These are phyloP conservation scores for Candida buenavistaensis DNA, from an alignment of 1,139 yeast genomes.

Conservation along the genomic window DNA sequence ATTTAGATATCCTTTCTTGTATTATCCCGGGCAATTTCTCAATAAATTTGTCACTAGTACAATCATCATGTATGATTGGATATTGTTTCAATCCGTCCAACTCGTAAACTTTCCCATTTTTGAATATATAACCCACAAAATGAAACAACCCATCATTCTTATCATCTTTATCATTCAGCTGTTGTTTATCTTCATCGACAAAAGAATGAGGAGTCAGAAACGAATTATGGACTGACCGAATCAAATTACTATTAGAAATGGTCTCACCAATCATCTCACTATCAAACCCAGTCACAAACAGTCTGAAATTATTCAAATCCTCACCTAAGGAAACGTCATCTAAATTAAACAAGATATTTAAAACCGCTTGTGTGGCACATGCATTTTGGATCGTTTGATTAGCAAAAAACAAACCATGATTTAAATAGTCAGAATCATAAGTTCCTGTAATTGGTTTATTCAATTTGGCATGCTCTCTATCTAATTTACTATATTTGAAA, in stretches of 20 bases:
- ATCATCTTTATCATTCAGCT: slow-evolving; percentile 30
- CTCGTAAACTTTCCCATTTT: slow-evolving; percentile 56
- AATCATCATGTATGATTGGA: slow-evolving; percentile 56
- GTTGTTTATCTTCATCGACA: slow-evolving; percentile 41
- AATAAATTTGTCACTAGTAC: slow-evolving; percentile 44
- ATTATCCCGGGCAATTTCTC: slow-evolving; percentile 45
- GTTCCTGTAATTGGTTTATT: slow-evolving; percentile 44
- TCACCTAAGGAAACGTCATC: slow-evolving; percentile 47
- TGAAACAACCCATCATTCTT: slow-evolving; percentile 61
- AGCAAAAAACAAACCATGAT: slow-evolving; percentile 55
- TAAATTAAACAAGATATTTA: slow-evolving; percentile 51
- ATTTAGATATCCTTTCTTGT: slow-evolving; percentile 45
- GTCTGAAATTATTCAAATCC: slow-evolving; percentile 48
- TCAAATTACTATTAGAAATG: slow-evolving; percentile 59
- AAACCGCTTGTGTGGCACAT: slow-evolving; percentile 78
- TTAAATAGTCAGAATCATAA: slow-evolving; percentile 41
- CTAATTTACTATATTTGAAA: slow-evolving; percentile 56
- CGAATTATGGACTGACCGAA: slow-evolving; percentile 62
- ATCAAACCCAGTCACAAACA: slow-evolving; percentile 57
- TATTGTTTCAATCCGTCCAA: slow-evolving; percentile 63
- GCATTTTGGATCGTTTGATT: slow-evolving; percentile 69
- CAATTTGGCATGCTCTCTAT: slow-evolving; percentile 26
- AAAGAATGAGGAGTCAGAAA: slow-evolving; percentile 53
- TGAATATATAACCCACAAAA: slow-evolving; percentile 56
- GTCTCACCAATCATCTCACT: slow-evolving; percentile 63